phyloP scores from a whole-genome alignment of 805 yeast species.

The Teunomyces aglyptinius region DNA sequence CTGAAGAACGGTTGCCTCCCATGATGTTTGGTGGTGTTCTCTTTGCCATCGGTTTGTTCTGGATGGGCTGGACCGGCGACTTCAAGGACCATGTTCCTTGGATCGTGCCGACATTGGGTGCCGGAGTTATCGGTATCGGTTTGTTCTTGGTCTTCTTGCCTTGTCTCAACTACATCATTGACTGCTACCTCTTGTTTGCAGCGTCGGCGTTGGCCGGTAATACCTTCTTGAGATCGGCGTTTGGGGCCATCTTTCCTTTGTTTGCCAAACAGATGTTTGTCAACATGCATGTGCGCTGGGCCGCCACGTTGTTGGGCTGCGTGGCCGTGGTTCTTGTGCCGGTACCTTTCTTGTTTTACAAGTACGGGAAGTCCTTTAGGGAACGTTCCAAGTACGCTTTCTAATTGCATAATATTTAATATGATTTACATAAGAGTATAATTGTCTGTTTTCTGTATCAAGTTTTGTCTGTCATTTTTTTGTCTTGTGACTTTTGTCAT shows the following conservation, averaged over 20 bases:
- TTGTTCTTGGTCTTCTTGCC: constrained; percentile 58
- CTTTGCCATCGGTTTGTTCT: constrained; percentile 76
- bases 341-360: constrained; percentile 54
- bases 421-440: background rate
- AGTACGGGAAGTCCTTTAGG: constrained; percentile 39
- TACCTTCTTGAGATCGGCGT: constrained; percentile 55
- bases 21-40: constrained; percentile 69
- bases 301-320: constrained; percentile 52
- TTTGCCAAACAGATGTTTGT: constrained; percentile 54
- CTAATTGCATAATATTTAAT: background rate
- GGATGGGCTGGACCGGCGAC: constrained; percentile 88
- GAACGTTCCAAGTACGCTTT: constrained; percentile 14
- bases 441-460: too few relatives aligned
- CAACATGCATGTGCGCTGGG: constrained; percentile 53
- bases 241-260: constrained; percentile 63
- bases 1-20: constrained; percentile 78
- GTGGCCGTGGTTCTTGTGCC: constrained; percentile 51
- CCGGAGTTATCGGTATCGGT: constrained; percentile 43
- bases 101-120: constrained; percentile 60
- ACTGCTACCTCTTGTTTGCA: constrained; percentile 54
- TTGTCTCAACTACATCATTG: constrained; percentile 58
- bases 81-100: constrained; percentile 73
- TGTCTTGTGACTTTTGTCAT: background rate
- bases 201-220: constrained; percentile 68
- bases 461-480: too few relatives aligned